Base-by-base conservation (phyloP, 306 rosid genomes). In the Cucurbita moschata region DNA sequence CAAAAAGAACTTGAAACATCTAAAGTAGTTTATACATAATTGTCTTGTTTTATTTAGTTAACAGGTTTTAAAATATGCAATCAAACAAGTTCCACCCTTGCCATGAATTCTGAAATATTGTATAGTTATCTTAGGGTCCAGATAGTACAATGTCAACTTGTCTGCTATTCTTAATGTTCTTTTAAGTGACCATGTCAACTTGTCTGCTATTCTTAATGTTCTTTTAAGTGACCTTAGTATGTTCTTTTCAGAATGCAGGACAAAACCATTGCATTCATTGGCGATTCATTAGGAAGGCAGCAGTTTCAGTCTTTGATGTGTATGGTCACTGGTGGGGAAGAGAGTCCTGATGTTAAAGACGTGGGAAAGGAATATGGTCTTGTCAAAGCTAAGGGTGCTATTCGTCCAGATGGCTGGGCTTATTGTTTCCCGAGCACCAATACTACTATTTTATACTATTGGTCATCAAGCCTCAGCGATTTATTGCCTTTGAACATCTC, bases 391-490 rank as follows among this genome's bases (percentile, higher is more conserved):
- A 86, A 83, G 6, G 90, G 96, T 54, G 90, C 92, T 59, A 83
- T 88, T 76, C 97, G 97, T 76, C 97, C 97, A 1, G 89, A 87
- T 81, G 99, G 99, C 35, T 94, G 96, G 96, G 99, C 92, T 19
- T 94, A 91, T 78, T 83, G 92, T 72, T 94, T 94, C 77, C 78
- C 85, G 8, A 68, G 76, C 56, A 94, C 91, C 62, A 89, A 94
- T 72, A 84, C 99, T 50, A 94, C 97, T 47, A 89, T 94, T 73
- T 82, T 91, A 53, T 91, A 89, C 80, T 89, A 94, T 77, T 94
- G 97, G 99, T 94, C 97, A 59, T 90, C 95, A 56, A 91, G 92
- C 84, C 87, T 94, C 77, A 76, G 87, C 47, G 92, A 94, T 81
- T 81, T 94, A 19, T 85, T 57, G 79, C 96, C 92, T 62, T 77